Conservation (phyloP, 352 stramenopile genomes). For the Pythium rhizo-oryzae region DNA sequence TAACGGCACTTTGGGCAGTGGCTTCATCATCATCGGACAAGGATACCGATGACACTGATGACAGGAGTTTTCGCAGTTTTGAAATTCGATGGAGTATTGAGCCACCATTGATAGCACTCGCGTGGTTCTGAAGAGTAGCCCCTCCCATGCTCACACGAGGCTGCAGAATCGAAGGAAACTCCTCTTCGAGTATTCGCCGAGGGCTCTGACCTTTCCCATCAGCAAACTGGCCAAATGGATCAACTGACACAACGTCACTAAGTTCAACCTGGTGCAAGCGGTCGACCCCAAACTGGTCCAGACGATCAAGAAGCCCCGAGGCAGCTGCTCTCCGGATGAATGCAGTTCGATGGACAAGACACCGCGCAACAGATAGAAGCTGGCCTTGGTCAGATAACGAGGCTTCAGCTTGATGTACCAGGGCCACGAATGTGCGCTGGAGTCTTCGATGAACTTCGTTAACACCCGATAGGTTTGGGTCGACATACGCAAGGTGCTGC, state of each 20-base stretch:
- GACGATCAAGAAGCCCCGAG: slow-evolving; percentile 14
- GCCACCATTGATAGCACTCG: not conserved
- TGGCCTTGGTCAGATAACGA: not conserved
- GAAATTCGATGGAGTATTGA: slow-evolving; percentile 13
- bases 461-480: not conserved
- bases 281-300: not conserved
- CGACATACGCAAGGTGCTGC: slow-evolving; percentile 15
- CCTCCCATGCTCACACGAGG: not conserved
- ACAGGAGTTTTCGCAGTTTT: slow-evolving; percentile 17
- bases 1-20: not conserved
- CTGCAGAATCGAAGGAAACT: slow-evolving; percentile 22
- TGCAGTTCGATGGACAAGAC: slow-evolving; percentile 14
- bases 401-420: not conserved
- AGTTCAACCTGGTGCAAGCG: not conserved
- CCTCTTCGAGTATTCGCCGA: slow-evolving; percentile 6
- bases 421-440: slow-evolving; percentile 1
- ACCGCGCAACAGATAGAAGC: slow-evolving; percentile 4
- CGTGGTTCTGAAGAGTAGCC: too few relatives aligned
- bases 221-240: slow-evolving; percentile 14
- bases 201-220: slow-evolving; percentile 2
- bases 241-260: not conserved
- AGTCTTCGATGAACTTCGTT: slow-evolving; percentile 7
- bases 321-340: slow-evolving; percentile 15
- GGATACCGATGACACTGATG: not conserved
- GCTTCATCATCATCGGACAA: not conserved